phyloP scores from a whole-genome alignment of 1,139 yeast genomes.

The Kodamaea anthophila region DNA sequence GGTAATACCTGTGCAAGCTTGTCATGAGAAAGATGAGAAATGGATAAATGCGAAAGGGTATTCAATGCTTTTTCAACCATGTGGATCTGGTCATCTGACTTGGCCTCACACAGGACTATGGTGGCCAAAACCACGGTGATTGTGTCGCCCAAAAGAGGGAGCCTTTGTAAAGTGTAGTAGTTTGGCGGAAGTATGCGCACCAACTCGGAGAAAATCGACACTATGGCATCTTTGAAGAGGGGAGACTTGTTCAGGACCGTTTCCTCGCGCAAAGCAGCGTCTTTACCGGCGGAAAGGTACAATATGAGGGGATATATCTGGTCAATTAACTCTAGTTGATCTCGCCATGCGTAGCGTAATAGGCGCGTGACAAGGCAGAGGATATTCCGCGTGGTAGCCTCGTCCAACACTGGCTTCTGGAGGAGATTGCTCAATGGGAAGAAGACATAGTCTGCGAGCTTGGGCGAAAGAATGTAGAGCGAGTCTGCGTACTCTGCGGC shows the following conservation, averaged over 20 bases:
- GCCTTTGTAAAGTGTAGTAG: slow-evolving; percentile 19
- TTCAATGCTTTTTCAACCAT: slow-evolving; percentile 10
- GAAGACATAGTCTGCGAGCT: slow-evolving; percentile 38
- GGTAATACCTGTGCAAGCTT: slow-evolving; percentile 37
- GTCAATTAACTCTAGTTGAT: slow-evolving; percentile 23
- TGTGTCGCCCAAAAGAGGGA: slow-evolving; percentile 24
- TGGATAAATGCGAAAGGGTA: slow-evolving; percentile 13
- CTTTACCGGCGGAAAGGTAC: slow-evolving; percentile 17
- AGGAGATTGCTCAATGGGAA: slow-evolving; percentile 34
- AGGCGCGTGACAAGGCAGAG: slow-evolving; percentile 27
- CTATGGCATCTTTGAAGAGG: slow-evolving; percentile 18
- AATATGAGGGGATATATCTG: slow-evolving; percentile 32
- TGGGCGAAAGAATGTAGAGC: slow-evolving; percentile 21
- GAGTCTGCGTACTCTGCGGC: slow-evolving; percentile 9
- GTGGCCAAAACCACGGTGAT: slow-evolving; percentile 20
- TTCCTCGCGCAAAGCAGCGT: slow-evolving; percentile 1
- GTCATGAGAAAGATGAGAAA: slow-evolving; percentile 20
- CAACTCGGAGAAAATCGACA: slow-evolving; percentile 15
- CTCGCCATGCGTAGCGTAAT: slow-evolving; percentile 26
- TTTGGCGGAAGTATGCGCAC: slow-evolving; percentile 15
- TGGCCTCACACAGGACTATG: slow-evolving; percentile 8
- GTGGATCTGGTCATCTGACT: slow-evolving; percentile 17
- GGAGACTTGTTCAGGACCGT: slow-evolving; percentile 8
- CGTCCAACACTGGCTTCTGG: slow-evolving; percentile 22
- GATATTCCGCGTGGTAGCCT: slow-evolving; percentile 16